Evolutionary conservation across 2,329 filamentous ascomycete genomes (phyloP), one percentile per base, ranked within the genome.

Genomic region (Fusarium equiseti): DNA sequence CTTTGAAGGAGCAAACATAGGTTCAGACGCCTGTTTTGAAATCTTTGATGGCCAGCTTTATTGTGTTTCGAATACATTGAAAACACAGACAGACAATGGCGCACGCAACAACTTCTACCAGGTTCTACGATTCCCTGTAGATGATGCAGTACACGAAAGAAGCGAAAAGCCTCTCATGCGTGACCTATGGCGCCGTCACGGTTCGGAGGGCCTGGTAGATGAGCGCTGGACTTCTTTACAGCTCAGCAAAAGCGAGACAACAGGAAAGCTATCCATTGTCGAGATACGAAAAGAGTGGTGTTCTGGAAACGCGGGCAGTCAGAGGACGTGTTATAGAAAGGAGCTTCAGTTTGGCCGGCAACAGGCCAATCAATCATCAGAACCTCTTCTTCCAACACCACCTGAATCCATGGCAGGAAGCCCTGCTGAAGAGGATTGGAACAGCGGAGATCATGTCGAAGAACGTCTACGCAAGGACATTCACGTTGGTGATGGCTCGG

Each of bases 281-380:
- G 92, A 95, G 77, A 87, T 86, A 31, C 85, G 92, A 16, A 89
- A 89, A 29, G 92, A 94, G 77, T 94, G 90, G 89, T 83, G 83
- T 9, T 68, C 70, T 0, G 77, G 78, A 31, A 82, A 83, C 24
- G 90, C 88, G 60, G 85, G 85, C 26, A 89, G 89, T 61, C 83
- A 85, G 43, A 85, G 91, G 27, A 92, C 87, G 0, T 92, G 90
- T 74, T 94, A 94, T 77, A 88, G 82, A 13, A 87, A 84, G 15
- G 78, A 83, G 18, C 80, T 90, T n/a, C 62, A 73, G 3, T 89
- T 88, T 67, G 51, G 45, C 13, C 12, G n/a, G n/a, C 20, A 43
- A 27, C 24, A 31, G 8, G 32, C 49, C 32, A 16, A 45, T 29
- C 20, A 12, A 22, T 15, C 15, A 29, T 18, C 77, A 4, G 55